These are phyloP conservation scores for Lactifluus subvellereus DNA, from an alignment of 768 basidiomycete species.

Conservation along the genomic window DNA sequence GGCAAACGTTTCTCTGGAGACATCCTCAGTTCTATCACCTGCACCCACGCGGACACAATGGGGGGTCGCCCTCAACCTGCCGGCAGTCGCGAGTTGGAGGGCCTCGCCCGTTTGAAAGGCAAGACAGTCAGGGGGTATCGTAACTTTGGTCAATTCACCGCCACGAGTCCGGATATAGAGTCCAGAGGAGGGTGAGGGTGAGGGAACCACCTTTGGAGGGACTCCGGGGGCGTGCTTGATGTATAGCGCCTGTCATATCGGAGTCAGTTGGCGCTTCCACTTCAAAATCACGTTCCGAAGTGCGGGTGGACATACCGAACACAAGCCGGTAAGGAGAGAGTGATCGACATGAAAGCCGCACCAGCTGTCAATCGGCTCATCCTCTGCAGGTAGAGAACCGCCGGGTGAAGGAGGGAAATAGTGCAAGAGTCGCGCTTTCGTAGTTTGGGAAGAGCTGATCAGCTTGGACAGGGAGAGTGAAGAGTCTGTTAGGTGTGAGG, in stretches of 20 bases:
- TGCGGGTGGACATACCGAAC: conserved; percentile 50
- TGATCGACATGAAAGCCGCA: conserved; percentile 97
- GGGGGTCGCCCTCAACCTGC: conserved; percentile 82
- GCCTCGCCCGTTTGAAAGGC: conserved; percentile 99
- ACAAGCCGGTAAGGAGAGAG: conserved; percentile 85
- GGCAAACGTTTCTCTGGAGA: conserved; percentile 85
- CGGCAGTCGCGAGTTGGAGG: conserved; percentile 80
- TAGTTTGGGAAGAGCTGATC: conserved; percentile 72
- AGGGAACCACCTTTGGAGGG: conserved; percentile 46
- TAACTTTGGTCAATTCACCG: conserved; percentile 71
- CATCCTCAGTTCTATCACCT: conserved; percentile 38
- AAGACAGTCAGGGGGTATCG: conserved; percentile 77
- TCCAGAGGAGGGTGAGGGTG: conserved; percentile 75
- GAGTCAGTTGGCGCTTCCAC: neutral
- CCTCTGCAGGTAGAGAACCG: conserved; percentile 36
- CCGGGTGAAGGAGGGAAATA: conserved; percentile 75
- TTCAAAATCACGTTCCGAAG: neutral
- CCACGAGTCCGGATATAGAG: conserved; percentile 88
- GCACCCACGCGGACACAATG: conserved; percentile 84
- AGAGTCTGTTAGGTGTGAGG: conserved; percentile 57
- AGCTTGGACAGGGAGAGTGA: conserved; percentile 65
- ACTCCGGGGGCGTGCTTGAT: conserved; percentile 43
- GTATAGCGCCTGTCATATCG: conserved; percentile 66
- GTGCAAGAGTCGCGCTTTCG: conserved; percentile 91
- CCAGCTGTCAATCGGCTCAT: conserved; percentile 77